These are phyloP conservation scores for Parietaria judaica DNA, from an alignment of 306 rosid species.

Conservation along the genomic window DNA sequence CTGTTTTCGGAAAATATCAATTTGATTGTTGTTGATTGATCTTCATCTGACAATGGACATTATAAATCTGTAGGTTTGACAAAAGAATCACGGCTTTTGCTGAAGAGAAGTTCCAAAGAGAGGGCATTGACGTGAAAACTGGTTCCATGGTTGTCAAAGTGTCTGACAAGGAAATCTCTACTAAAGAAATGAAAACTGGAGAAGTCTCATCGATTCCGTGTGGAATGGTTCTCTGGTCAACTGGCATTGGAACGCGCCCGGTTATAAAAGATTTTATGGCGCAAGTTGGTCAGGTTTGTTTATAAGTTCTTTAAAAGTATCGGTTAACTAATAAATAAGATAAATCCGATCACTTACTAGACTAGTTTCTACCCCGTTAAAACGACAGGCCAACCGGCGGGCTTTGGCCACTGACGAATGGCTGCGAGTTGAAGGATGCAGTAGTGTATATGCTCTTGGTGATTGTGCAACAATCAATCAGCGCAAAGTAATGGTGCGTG, in stretches of 20 bases:
- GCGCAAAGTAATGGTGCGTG: slow-evolving; percentile 84
- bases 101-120: slow-evolving; percentile 73
- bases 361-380: slow-evolving; percentile 1
- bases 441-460: slow-evolving; percentile 78
- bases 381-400: slow-evolving; percentile 70
- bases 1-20: neutral
- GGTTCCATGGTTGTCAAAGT: slow-evolving; percentile 96
- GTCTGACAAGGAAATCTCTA: slow-evolving; percentile 64
- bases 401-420: slow-evolving; percentile 96
- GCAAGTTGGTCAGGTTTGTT: slow-evolving; percentile 85
- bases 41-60: neutral
- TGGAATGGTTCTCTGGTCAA: slow-evolving; percentile 98
- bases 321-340: neutral
- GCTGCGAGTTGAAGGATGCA: slow-evolving; percentile 92
- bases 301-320: slow-evolving; percentile 4
- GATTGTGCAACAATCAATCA: slow-evolving; percentile 97
- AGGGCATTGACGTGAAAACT: slow-evolving; percentile 81
- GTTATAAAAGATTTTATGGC: slow-evolving; percentile 70
- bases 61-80: slow-evolving; percentile 65
- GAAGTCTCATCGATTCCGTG: slow-evolving; percentile 54
- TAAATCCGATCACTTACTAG: neutral
- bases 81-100: slow-evolving; percentile 92
- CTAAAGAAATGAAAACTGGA: slow-evolving; percentile 77
- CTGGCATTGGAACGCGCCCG: slow-evolving; percentile 94
- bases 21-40: neutral